Percentiles rank a stretch among this genome's conserved stretches.
These are phyloP conservation scores for Populus ilicifolia DNA, from an alignment of 345 rosid species.

Conservation along the genomic window DNA sequence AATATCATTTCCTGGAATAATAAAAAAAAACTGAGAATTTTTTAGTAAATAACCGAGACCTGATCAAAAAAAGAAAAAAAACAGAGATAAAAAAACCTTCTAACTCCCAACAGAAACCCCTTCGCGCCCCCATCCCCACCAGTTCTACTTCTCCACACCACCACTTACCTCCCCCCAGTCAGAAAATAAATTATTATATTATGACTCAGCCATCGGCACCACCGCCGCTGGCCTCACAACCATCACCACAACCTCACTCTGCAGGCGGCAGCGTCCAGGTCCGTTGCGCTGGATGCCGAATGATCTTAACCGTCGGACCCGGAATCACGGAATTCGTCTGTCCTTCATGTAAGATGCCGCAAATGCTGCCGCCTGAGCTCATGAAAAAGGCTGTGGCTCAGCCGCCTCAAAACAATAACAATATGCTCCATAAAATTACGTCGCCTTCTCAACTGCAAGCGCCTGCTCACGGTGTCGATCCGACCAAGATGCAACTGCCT, in stretches of 20 bases:
- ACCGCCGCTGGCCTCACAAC: slow-evolving; percentile 42
- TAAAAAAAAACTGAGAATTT: too few relatives aligned
- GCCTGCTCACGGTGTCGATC: slow-evolving; percentile 95
- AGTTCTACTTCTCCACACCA: not conserved
- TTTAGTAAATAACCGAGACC: too few relatives aligned
- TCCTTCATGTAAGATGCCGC: slow-evolving; percentile 81
- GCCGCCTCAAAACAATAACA: slow-evolving; percentile 20
- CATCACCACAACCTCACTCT: slow-evolving; percentile 33
- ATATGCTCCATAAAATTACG: not conserved
- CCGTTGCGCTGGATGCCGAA: slow-evolving; percentile 89
- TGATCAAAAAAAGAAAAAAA: too few relatives aligned
- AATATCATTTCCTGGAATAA: too few relatives aligned
- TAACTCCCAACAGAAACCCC: not conserved
- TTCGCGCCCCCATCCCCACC: too few relatives aligned
- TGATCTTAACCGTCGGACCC: slow-evolving; percentile 62
- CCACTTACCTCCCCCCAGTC: not conserved
- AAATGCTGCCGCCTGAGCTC: slow-evolving; percentile 96
- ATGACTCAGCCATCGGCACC: slow-evolving; percentile 78
- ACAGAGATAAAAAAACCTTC: not conserved
- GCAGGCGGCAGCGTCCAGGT: slow-evolving; percentile 68
- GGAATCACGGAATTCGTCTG: slow-evolving; percentile 79
- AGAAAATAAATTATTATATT: not conserved
- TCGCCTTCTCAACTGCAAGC: slow-evolving; percentile 34
- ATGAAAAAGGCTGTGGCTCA: slow-evolving; percentile 36
- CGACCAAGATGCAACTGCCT: slow-evolving; percentile 93